Percentiles rank a stretch among this genome's conserved stretches.
These are phyloP conservation scores for Rhizophora apiculata DNA, from an alignment of 345 rosid genomes.

Conservation along the genomic window DNA sequence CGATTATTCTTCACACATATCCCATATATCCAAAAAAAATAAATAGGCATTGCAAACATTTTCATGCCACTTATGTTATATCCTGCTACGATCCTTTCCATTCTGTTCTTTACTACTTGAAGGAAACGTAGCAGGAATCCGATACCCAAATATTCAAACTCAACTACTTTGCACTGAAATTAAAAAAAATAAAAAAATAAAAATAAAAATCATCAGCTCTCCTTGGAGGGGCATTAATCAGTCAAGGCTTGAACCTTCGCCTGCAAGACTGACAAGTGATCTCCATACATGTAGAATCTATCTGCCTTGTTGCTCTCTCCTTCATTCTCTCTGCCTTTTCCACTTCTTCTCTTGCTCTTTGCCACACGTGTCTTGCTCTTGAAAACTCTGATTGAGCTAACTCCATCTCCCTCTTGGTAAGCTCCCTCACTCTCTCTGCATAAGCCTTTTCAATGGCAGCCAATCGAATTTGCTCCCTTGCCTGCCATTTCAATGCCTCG, in stretches of 20 bases:
- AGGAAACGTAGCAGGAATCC: conserved; percentile 18
- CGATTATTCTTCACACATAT: conserved; percentile 12
- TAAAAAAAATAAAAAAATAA: background rate
- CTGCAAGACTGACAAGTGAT: conserved; percentile 98
- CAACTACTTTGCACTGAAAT: conserved; percentile 27
- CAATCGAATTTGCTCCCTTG: conserved; percentile 81
- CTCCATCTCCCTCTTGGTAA: conserved; percentile 88
- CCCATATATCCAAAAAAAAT: background rate
- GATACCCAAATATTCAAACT: conserved; percentile 30
- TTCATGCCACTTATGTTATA: conserved; percentile 8
- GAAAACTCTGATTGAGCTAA: conserved; percentile 88
- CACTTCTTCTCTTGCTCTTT: conserved; percentile 78
- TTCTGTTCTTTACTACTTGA: background rate
- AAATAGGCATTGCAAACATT: conserved; percentile 17
- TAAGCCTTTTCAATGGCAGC: conserved; percentile 86
- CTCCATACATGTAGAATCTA: conserved; percentile 80
- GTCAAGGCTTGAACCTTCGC: conserved; percentile 73
- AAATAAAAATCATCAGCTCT: background rate
- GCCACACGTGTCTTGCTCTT: conserved; percentile 82
- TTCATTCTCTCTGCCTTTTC: conserved; percentile 80
- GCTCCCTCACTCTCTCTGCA: conserved; percentile 91
- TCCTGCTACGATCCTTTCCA: conserved; percentile 7
- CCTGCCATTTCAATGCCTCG: conserved; percentile 83
- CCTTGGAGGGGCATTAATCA: background rate
- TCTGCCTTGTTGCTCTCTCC: conserved; percentile 61